Evolutionary conservation across 164 flowering plant genomes (phyloP), one percentile per base, ranked within the genome.

Genomic region (Nymphaea thermarum): DNA sequence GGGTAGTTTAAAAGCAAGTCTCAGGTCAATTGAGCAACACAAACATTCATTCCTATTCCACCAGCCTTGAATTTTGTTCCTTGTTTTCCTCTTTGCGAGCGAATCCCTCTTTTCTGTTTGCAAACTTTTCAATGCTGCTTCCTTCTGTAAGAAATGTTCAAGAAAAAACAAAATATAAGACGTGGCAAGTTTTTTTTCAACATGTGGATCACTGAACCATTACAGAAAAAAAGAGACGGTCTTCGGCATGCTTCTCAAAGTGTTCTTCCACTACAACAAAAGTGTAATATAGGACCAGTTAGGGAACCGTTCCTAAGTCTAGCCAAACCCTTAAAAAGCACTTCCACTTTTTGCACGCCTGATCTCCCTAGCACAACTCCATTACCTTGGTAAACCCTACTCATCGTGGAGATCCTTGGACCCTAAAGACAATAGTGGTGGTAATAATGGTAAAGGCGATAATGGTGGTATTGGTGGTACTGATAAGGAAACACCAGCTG

Each of bases 21-120:
- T 80, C 75, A 83, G 47, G 67, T 85, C 85, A 41, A 82, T 82
- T 78, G 72, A 67, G 41, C 81, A 65, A 65, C 73, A 78, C 14
- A 82, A 44, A 17, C 78, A 65, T 43, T 80, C 82, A 44, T 57
- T 72, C 67, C 66, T 71, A 66, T 75, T 25, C 36, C 36, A 74
- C 1, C 71, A 67, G 17, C 78, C 84, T 57, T 68, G 77, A 42
- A 61, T 4, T 17, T 63, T 68, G 4, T 63, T 68, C 11, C 64
- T 60, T 71, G 64, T 79, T 61, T 75, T 85, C 1, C 1, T 25
- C 36, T 25, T 25, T 25, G 36, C 0, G 62, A 79, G 41, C 84
- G 83, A 80, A 63, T 82, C 78, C 66, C 63, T 79, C 72, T 70
- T 72, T 72, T 80, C 79, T 63, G 78, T 73, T 44, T 72, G 57